These are phyloP conservation scores for Biscogniauxia mediterranea DNA, from an alignment of 2,329 filamentous ascomycete species.

Conservation along the genomic window DNA sequence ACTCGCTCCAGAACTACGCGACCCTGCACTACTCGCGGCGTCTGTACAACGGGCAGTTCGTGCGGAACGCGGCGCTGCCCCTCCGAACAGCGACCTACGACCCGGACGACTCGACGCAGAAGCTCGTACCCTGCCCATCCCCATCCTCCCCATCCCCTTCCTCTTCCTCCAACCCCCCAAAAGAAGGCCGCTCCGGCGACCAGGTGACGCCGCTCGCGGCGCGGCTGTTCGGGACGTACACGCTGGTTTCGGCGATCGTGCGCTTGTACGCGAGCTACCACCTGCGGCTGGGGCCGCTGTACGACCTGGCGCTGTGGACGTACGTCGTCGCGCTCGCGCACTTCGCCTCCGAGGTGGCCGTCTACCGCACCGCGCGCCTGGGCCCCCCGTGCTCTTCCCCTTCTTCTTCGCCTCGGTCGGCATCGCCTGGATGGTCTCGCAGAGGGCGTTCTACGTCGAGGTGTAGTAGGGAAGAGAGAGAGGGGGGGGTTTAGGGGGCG, in stretches of 20 bases:
- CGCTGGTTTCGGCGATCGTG: constrained; percentile 72
- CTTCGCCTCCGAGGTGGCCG: constrained; percentile 76
- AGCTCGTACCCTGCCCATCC: constrained; percentile 49
- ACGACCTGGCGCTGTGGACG: constrained; percentile 78
- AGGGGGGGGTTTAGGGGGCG: neutral
- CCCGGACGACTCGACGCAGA: constrained; percentile 52
- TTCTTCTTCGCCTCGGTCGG: constrained; percentile 51
- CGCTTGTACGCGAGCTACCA: constrained; percentile 84
- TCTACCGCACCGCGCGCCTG: constrained; percentile 74
- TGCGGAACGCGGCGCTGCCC: constrained; percentile 48
- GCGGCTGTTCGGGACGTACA: constrained; percentile 86
- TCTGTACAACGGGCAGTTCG: constrained; percentile 72
- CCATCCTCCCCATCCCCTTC: constrained; percentile 38
- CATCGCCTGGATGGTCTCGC: constrained; percentile 61
- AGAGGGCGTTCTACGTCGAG: constrained; percentile 69
- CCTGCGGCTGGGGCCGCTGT: constrained; percentile 68
- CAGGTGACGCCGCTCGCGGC: constrained; percentile 73
- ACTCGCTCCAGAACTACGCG: constrained; percentile 79
- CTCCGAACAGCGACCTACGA: constrained; percentile 42
- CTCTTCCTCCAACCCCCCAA: constrained; percentile 35
- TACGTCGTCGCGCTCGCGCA: constrained; percentile 76
- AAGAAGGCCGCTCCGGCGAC: constrained; percentile 46
- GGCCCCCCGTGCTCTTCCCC: constrained; percentile 55
- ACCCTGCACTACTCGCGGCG: constrained; percentile 81
- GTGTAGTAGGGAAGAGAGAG: constrained; percentile 11